These are phyloP conservation scores for Leishmania mexicana DNA, from an alignment of 208 protist genomes.

Conservation along the genomic window DNA sequence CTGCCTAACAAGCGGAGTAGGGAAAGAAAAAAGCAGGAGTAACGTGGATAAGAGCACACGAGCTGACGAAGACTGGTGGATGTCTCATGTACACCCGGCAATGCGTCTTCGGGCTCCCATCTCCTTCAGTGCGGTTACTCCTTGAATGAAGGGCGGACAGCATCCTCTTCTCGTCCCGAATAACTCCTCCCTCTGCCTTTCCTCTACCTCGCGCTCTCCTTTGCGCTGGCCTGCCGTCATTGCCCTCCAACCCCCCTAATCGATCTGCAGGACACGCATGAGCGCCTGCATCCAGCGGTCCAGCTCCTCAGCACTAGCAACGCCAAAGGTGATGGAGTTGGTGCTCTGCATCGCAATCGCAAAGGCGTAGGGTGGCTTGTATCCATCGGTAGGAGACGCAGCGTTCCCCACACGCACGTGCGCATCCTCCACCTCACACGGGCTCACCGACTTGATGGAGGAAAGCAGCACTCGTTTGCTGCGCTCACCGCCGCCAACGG, in stretches of 20 bases:
- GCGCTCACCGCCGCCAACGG: slow-evolving; percentile 55
- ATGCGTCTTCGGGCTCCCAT: background rate
- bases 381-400: slow-evolving; percentile 13
- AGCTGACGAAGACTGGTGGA: background rate
- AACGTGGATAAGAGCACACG: background rate
- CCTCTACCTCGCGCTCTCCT: background rate
- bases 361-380: slow-evolving; percentile 64
- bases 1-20: background rate
- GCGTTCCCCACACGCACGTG: slow-evolving; percentile 33
- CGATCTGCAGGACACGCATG: slow-evolving; percentile 69
- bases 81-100: background rate
- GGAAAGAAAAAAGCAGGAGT: background rate
- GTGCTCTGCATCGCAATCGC: slow-evolving; percentile 68
- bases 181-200: background rate
- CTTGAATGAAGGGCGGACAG: background rate
- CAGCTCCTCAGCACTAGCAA: slow-evolving; percentile 54
- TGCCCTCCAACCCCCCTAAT: slow-evolving; percentile 20
- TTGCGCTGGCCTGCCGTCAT: background rate
- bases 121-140: no score
- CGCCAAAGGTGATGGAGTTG: slow-evolving; percentile 78
- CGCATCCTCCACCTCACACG: slow-evolving; percentile 49
- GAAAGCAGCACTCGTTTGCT: slow-evolving; percentile 72
- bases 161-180: background rate
- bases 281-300: slow-evolving; percentile 71
- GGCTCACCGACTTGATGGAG: slow-evolving; percentile 67